Conservation (phyloP, 2,329 filamentous ascomycete genomes). For the Xenoacremonium recifei region DNA sequence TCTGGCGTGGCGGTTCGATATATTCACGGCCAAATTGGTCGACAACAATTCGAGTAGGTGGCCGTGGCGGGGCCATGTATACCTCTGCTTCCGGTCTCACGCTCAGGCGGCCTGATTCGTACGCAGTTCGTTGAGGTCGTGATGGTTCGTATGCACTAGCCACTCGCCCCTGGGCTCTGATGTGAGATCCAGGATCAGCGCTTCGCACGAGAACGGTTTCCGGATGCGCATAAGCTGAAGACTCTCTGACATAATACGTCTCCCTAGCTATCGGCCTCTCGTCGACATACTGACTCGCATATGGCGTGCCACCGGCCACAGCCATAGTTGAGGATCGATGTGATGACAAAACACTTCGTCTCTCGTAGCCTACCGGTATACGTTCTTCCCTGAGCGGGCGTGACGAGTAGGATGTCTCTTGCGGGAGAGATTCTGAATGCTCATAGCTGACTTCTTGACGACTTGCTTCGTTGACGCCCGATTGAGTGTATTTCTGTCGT, state of each 20-base stretch:
- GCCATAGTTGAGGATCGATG: conserved; percentile 23
- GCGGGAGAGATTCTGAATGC: conserved; percentile 35
- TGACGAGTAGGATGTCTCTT: conserved; percentile 30
- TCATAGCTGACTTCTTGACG: conserved; percentile 41
- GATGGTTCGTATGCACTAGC: conserved; percentile 41
- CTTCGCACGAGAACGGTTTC: conserved; percentile 16
- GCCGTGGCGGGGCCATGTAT: conserved; percentile 50
- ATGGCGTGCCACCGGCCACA: conserved; percentile 28
- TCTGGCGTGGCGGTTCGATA: conserved; percentile 49
- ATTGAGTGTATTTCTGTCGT: conserved; percentile 49
- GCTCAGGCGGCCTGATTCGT: conserved; percentile 44
- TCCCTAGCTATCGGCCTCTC: conserved; percentile 29
- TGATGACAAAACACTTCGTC: conserved; percentile 19
- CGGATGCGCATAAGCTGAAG: conserved; percentile 36
- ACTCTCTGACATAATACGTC: conserved; percentile 33
- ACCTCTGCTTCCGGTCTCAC: conserved; percentile 49
- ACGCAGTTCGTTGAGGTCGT: conserved; percentile 43
- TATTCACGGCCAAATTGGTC: conserved; percentile 85
- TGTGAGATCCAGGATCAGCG: conserved; percentile 36
- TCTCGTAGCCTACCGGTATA: conserved; percentile 34
- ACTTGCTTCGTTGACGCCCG: conserved; percentile 31
- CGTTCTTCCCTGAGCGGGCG: conserved; percentile 29
- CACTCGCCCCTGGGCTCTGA: conserved; percentile 38
- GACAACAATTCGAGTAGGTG: conserved; percentile 68
- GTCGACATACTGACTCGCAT: conserved; percentile 33